Conservation (phyloP, 2,329 filamentous ascomycete species). For the Colletotrichum australisinense region DNA sequence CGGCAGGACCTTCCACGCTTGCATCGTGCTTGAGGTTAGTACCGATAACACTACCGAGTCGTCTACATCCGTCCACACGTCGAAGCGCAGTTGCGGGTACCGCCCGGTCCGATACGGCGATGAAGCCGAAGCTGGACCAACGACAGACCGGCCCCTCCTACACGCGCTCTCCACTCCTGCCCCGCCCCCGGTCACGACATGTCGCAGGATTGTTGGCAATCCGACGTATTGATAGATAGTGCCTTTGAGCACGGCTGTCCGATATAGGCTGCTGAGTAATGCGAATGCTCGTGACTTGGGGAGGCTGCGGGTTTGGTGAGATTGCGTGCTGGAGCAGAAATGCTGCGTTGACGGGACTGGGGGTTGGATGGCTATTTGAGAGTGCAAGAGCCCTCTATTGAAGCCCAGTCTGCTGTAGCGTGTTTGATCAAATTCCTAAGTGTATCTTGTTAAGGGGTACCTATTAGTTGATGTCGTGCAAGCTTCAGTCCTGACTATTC, state of each 20-base stretch:
- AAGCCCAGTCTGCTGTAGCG: too few relatives aligned
- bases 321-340: not conserved
- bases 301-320: not conserved
- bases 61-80: not conserved
- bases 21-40: not conserved
- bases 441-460: too few relatives aligned
- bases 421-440: too few relatives aligned
- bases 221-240: not conserved
- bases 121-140: not conserved
- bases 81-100: not conserved
- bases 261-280: conserved; percentile 16
- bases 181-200: conserved; percentile 24
- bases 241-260: not conserved
- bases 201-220: conserved; percentile 29
- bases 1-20: not conserved
- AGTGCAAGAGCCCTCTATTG: not conserved
- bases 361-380: not conserved
- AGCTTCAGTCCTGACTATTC: too few relatives aligned
- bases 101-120: conserved; percentile 1
- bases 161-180: conserved; percentile 12
- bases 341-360: not conserved
- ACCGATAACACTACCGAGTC: not conserved
- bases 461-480: too few relatives aligned
- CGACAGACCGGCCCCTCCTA: not conserved
- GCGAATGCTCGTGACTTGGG: not conserved